These are phyloP conservation scores for Echeveria elegans DNA, from an alignment of 164 flowering plant species.

Conservation along the genomic window DNA sequence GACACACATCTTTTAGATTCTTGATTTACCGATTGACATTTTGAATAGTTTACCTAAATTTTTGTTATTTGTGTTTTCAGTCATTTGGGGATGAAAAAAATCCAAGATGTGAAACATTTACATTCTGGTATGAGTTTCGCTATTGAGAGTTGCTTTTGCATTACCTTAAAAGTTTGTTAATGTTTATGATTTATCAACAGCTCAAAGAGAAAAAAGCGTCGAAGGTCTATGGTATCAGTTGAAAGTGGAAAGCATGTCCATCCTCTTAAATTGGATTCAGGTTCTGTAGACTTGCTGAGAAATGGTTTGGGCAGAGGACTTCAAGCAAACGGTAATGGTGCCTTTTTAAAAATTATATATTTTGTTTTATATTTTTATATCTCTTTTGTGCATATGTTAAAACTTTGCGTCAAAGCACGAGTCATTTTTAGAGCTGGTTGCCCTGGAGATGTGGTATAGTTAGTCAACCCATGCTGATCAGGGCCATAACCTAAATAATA, in stretches of 20 bases:
- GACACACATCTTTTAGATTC: not conserved
- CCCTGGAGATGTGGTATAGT: not conserved
- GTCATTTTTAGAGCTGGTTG: not conserved
- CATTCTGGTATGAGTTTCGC: constrained; percentile 44
- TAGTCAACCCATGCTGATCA: not conserved
- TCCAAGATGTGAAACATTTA: constrained; percentile 57
- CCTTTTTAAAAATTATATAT: not conserved
- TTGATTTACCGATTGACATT: not conserved
- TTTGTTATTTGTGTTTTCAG: constrained; percentile 25
- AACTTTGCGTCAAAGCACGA: not conserved
- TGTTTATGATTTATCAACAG: constrained; percentile 23
- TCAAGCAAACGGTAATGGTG: constrained; percentile 41
- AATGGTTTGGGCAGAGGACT: constrained; percentile 23
- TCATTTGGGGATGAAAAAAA: constrained; percentile 56
- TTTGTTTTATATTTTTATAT: not conserved
- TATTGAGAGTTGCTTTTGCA: not conserved
- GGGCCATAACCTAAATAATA: not conserved
- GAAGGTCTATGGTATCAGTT: constrained; percentile 23
- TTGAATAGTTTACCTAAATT: not conserved
- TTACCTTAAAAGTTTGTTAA: not conserved
- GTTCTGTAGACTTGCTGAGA: constrained; percentile 26
- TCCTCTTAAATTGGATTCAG: constrained; percentile 45
- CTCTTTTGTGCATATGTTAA: not conserved
- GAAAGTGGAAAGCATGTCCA: constrained; percentile 39
- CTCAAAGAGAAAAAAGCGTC: constrained; percentile 45